Evolutionary conservation across 2,329 filamentous ascomycete species (phyloP), one percentile per base, ranked within the genome.

Genomic region (Fragosphaeria purpurea): DNA sequence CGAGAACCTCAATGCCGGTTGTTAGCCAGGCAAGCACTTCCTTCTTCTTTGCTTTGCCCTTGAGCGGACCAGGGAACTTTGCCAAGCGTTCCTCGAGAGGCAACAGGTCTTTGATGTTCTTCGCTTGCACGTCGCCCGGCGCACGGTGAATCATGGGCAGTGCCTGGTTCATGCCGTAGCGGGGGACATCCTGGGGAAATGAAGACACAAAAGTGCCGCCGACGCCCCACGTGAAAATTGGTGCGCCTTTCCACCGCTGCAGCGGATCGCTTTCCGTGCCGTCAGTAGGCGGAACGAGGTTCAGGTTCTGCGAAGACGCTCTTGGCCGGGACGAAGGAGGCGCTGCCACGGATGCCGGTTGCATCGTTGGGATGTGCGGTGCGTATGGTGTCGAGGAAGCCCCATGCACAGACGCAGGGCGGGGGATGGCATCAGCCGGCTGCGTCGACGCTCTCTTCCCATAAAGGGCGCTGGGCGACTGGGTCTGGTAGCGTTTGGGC

Each of bases 21-120:
- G 75, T 78, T 43, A 98, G 73, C 93, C 94, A 98, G 2, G 80
- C 67, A 42, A 90, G 59, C 0, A 88, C 79, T 50, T 98, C 91
- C 70, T 97, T 98, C 74, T 98, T 98, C 74, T 95, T 97, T 1
- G 83, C 82, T 63, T 96, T 97, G 41, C 82, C 78, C 65, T 85
- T 89, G 33, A 98, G 70, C 4, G 94, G 93, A 0, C 93, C 93
- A 0, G 93, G 93, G 61, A 97, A 97, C 58, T 83, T 88, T 13
- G 80, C 76, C 46, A 93, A 70, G 3, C 82, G 77, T 37, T 93
- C 88, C 31, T 80, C 72, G 7, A 89, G 70, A 5, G 86, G 82
- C 43, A 87, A 70, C 34, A 88, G 72, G 42, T 89, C 82, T 62
- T 85, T 93, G 55, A 87, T 76, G 58, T 79, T 85, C 55, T 81